Conservation (phyloP, 495 filamentous ascomycete species). For the Trichodelitschia bisporula region DNA sequence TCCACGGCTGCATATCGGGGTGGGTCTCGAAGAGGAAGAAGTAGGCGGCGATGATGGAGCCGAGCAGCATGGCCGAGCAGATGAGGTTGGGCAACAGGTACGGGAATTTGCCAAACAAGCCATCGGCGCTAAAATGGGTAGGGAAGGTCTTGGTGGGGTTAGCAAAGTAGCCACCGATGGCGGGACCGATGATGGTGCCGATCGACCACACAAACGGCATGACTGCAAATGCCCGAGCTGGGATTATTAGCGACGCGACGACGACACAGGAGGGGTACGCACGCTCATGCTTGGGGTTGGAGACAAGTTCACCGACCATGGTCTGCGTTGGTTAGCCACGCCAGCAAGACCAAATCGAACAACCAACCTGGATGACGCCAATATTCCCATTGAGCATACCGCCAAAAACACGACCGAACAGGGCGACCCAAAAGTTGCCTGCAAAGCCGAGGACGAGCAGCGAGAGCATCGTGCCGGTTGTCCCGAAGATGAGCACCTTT, state of each 20-base stretch:
- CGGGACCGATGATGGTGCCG: constrained; percentile 62
- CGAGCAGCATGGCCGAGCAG: constrained; percentile 42
- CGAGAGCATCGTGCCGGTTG: constrained; percentile 54
- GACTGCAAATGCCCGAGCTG: constrained; percentile 40
- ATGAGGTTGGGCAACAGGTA: constrained; percentile 64
- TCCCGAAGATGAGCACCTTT: constrained; percentile 56
- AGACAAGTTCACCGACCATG: constrained; percentile 72
- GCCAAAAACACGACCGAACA: constrained; percentile 48
- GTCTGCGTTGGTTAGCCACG: too few relatives aligned
- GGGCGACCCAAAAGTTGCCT: constrained; percentile 51
- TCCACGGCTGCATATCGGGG: constrained; percentile 46
- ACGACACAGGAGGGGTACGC: constrained; percentile 15
- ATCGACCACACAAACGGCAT: constrained; percentile 81
- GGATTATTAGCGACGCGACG: not conserved
- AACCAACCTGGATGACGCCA: constrained; percentile 67
- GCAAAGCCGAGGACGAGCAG: constrained; percentile 67
- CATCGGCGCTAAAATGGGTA: constrained; percentile 30
- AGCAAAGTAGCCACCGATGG: constrained; percentile 56
- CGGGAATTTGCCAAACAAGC: constrained; percentile 51
- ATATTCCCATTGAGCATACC: constrained; percentile 73
- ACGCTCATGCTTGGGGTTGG: constrained; percentile 62
- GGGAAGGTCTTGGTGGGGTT: constrained; percentile 48
- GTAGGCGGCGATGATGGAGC: constrained; percentile 51
- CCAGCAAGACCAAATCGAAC: too few relatives aligned
- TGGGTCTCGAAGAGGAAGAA: constrained; percentile 58